Conservation (phyloP, 805 yeast genomes). For the Candida tallmaniae region DNA sequence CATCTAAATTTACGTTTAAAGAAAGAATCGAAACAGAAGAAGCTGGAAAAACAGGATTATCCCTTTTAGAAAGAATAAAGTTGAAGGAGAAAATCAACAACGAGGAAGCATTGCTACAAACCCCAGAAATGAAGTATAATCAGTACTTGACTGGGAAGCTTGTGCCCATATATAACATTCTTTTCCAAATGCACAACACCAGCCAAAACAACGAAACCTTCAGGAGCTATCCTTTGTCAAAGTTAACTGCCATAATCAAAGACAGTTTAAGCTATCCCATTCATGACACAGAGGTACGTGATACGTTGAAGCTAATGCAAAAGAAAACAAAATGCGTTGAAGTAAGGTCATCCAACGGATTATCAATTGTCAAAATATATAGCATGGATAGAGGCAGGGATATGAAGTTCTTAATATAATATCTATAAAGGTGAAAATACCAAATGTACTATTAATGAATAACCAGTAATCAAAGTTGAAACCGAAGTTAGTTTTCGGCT, state of each 20-base stretch:
- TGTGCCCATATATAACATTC: conserved; percentile 28
- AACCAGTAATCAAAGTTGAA: neutral
- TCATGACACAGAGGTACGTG: conserved; percentile 25
- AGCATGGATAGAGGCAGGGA: conserved; percentile 25
- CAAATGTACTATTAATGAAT: too few relatives aligned
- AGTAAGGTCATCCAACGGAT: conserved; percentile 18
- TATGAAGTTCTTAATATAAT: conserved; percentile 13
- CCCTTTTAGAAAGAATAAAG: conserved; percentile 33
- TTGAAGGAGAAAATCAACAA: conserved; percentile 27
- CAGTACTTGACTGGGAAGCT: conserved; percentile 23
- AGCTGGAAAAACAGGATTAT: conserved; percentile 21
- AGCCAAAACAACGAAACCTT: neutral
- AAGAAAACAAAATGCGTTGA: conserved; percentile 15
- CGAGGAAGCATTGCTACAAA: conserved; percentile 9
- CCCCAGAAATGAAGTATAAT: conserved; percentile 20
- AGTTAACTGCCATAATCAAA: conserved; percentile 22
- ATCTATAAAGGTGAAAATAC: neutral
- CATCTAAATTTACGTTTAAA: conserved; percentile 32
- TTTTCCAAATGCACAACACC: conserved; percentile 22
- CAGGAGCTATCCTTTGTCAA: conserved; percentile 20
- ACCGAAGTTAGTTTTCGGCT: neutral
- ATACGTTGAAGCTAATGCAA: conserved; percentile 20
- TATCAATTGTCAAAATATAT: conserved; percentile 23
- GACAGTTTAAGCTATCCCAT: conserved; percentile 32
- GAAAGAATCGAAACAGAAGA: conserved; percentile 18